Evolutionary conservation across 805 yeast genomes (phyloP), one percentile per base, ranked within the genome.

Genomic region (Suhomyces tanzawaensis): DNA sequence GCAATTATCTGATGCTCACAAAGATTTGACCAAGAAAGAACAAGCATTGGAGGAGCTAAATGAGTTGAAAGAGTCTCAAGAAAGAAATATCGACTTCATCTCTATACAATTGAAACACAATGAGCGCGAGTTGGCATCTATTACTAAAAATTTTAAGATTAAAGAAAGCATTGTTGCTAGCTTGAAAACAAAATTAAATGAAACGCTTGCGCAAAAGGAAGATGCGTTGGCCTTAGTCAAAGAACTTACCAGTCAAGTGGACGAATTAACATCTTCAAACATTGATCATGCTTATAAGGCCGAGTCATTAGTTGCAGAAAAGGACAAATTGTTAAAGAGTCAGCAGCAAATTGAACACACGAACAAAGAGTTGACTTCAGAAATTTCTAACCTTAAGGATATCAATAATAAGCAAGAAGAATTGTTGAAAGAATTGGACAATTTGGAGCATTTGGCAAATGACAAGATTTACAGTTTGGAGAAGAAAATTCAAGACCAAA

Each of bases 171-270:
- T 12, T 1, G 19, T 42, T 3, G 34, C 21, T n/a, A 32, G 32
- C 6, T 29, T 44, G 30, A 46, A 48, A 14, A 29, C 22, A 7
- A 41, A 36, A 26, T 18, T 43, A 4, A 26, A 32, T 5, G 42
- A 39, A 14, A 12, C 27, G 7, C 48, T 55, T 2, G 80, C 75
- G 49, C 82, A 81, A 51, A 41, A 53, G 8, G 62, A 66, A 23
- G 60, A 83, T 41, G 51, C 79, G 3, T 61, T 57, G 3, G 67
- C 69, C 0, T 51, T 81, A 14, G 64, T 69, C 22, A 52, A 61
- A 14, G 86, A 82, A 51, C 58, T 79, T n/a, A 33, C 22, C 9
- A 18, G n/a, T n/a, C 29, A 41, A 18, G 31, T 37, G 18, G 29
- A 37, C 11, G 36, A 36, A 12, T 40, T 48, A 18, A 39, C 36